Base-by-base conservation (phyloP, 306 rosid species). In the Trifolium dubium region DNA sequence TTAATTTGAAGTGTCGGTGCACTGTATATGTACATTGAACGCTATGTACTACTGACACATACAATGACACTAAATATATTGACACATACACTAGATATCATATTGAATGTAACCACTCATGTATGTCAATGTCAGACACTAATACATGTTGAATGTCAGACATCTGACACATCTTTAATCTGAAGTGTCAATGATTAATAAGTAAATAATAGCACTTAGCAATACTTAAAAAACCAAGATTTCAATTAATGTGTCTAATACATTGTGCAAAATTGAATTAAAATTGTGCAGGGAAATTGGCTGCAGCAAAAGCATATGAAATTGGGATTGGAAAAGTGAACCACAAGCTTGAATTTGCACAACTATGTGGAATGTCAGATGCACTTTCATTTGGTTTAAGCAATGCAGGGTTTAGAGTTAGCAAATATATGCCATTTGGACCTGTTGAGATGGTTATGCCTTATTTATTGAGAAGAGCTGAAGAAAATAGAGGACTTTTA, bases 401-500 rank as follows among this genome's bases (percentile, higher is more conserved):
- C 77, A 89, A 85, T 66, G 93, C 96, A n/a, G 99, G 99, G 44
- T 94, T 94, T 81, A 92, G 83, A 73, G 99, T 94, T 2, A 94
- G 99, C 82, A 94, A 94, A 77, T 94, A 86, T 3, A 88, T 94
- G 99, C 93, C 99, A 2, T 92, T 87, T 77, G 99, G 97, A n/a
- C 88, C 93, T 0, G 80, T 94, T 5, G 90, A 89, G 6, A 77
- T 71, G 83, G 92, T 94, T 10, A 87, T 94, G 77, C 99, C 99
- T 19, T 94, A 92, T 12, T 88, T 94, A 6, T 62, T 94, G 0
- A 82, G 99, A 61, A 87, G 99, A 51, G 97, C 99, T 1, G 99
- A 92, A 70, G 99, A 94, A 18, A 94, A 94, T 35, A 85, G 95
- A 79, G 99, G 99, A 0, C 74, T 92, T 9, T 64, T 94, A 40